These are phyloP conservation scores for Boletus sp. DNA, from an alignment of 1,284 basidiomycete genomes.

Conservation along the genomic window DNA sequence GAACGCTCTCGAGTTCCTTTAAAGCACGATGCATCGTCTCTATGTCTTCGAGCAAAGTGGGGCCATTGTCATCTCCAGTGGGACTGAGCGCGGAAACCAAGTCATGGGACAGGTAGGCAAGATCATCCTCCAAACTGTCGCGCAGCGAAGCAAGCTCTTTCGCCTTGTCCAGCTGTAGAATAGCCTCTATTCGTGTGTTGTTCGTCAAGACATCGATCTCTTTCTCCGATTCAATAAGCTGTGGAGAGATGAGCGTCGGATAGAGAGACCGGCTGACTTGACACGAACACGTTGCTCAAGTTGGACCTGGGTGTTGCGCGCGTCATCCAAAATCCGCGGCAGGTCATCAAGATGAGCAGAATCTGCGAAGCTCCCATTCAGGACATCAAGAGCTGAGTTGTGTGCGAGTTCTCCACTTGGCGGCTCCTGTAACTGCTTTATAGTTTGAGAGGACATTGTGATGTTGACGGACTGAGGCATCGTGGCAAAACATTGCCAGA, in stretches of 20 bases:
- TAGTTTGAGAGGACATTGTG: slow-evolving; percentile 50
- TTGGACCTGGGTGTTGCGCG: slow-evolving; percentile 36
- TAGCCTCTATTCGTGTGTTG: slow-evolving; percentile 43
- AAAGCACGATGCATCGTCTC: slow-evolving; percentile 72
- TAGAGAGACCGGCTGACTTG: slow-evolving; percentile 7
- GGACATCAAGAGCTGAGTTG: slow-evolving; percentile 39
- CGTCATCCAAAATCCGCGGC: slow-evolving; percentile 39
- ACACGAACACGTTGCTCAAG: slow-evolving; percentile 46
- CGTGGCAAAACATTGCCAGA: not conserved
- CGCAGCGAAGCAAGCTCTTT: slow-evolving; percentile 73
- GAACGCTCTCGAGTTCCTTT: slow-evolving; percentile 72
- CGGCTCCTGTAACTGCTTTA: slow-evolving; percentile 49
- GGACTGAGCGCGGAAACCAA: slow-evolving; percentile 55
- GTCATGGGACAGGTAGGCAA: slow-evolving; percentile 63
- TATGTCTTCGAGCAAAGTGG: slow-evolving; percentile 77
- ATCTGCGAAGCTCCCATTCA: slow-evolving; percentile 49
- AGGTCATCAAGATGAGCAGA: slow-evolving; percentile 49
- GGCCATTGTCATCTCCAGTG: slow-evolving; percentile 41
- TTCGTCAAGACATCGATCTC: slow-evolving; percentile 44
- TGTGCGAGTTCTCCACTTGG: slow-evolving; percentile 45
- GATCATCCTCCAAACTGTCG: slow-evolving; percentile 74
- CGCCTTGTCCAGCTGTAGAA: slow-evolving; percentile 55
- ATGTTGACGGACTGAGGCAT: not conserved
- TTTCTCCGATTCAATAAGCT: slow-evolving; percentile 58
- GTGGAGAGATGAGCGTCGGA: slow-evolving; percentile 43